Conservation (phyloP, 2,329 filamentous ascomycete species). For the Lachnellula subtilissima region DNA sequence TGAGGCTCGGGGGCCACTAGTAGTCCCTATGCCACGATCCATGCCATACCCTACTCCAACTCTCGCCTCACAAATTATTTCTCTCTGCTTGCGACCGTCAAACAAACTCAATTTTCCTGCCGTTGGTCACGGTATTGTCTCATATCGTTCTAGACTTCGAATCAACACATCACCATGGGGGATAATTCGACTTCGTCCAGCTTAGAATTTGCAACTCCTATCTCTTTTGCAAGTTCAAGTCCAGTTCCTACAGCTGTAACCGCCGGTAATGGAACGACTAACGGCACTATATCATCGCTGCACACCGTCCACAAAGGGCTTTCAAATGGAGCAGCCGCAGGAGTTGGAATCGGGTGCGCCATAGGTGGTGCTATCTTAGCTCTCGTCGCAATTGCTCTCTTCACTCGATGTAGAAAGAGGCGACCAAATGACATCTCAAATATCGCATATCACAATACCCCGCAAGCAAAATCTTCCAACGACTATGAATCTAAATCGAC, state of each 20-base stretch:
- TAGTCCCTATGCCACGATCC: too few relatives aligned
- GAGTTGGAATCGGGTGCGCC: neutral
- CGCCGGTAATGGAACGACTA: neutral
- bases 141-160: too few relatives aligned
- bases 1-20: too few relatives aligned
- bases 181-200: neutral
- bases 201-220: neutral
- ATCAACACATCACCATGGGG: neutral
- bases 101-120: too few relatives aligned
- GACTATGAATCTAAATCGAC: neutral
- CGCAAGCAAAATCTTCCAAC: neutral
- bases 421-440: neutral
- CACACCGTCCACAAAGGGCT: neutral
- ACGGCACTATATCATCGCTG: neutral
- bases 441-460: neutral
- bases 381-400: slow-evolving; percentile 13
- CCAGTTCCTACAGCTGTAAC: neutral
- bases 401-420: neutral
- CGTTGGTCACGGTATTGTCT: too few relatives aligned
- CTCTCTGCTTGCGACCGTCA: too few relatives aligned
- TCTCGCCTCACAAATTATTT: too few relatives aligned
- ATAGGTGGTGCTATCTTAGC: slow-evolving; percentile 15
- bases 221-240: neutral
- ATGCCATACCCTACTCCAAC: too few relatives aligned
- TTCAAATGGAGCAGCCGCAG: neutral